A percentile compares a stretch with the other conserved stretches of the same genome.
Conservation (phyloP, 257 asterid species). For the Anisodus tanguticus region DNA sequence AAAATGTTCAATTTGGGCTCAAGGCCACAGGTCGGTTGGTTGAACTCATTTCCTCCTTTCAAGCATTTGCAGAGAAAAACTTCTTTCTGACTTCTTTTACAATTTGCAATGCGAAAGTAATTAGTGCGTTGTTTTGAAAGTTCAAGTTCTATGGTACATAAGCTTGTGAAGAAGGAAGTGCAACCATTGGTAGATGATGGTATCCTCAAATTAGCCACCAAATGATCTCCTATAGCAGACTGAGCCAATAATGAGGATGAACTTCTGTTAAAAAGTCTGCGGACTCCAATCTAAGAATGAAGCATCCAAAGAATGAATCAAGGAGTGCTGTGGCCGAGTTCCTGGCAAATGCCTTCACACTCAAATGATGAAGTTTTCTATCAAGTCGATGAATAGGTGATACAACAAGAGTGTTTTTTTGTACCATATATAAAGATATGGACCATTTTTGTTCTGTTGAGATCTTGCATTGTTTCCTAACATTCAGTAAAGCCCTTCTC, state of each 20-base stretch:
- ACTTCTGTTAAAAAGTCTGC: background rate
- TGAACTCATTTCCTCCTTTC: background rate
- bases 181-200: slow-evolving; percentile 70
- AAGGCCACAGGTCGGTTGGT: slow-evolving; percentile 78
- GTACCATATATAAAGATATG: background rate
- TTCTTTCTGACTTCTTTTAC: slow-evolving; percentile 24
- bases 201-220: slow-evolving; percentile 54
- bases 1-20: slow-evolving; percentile 64
- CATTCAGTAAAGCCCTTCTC: background rate
- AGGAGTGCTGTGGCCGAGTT: background rate
- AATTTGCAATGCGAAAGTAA: slow-evolving; percentile 48
- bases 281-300: background rate
- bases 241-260: slow-evolving; percentile 4
- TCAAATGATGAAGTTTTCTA: background rate
- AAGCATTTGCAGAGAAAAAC: slow-evolving; percentile 37
- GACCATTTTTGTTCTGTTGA: background rate
- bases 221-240: slow-evolving; percentile 38
- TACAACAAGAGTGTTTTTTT: background rate
- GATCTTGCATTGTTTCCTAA: slow-evolving; percentile 6
- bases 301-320: background rate
- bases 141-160: slow-evolving; percentile 51
- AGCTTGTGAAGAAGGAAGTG: slow-evolving; percentile 66
- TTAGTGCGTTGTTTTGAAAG: slow-evolving; percentile 64
- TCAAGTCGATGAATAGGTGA: slow-evolving; percentile 27
- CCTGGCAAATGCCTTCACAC: slow-evolving; percentile 15